Evolutionary conservation across 345 rosid genomes (phyloP).

Genomic region (Lepidium sativum): DNA sequence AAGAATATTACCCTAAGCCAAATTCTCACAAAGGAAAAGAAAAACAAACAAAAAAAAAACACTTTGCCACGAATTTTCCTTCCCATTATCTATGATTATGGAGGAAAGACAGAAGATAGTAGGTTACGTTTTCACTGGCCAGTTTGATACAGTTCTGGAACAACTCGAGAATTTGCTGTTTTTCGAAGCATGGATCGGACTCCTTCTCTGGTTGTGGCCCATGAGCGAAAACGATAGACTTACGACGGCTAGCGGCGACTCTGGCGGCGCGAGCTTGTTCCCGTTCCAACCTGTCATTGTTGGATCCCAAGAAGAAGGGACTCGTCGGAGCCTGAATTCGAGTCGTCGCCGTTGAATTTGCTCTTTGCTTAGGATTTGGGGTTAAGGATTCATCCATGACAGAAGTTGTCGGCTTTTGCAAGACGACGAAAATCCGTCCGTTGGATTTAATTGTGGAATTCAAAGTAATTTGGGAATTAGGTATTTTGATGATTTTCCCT

Average conservation of each 20-base stretch:
- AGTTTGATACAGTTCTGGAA: constrained; percentile 88
- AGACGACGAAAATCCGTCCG: not conserved
- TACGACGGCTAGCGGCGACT: constrained; percentile 79
- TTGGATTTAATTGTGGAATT: not conserved
- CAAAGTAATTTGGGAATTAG: constrained; percentile 18
- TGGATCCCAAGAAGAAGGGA: constrained; percentile 77
- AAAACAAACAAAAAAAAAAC: not conserved
- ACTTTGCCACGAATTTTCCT: not conserved
- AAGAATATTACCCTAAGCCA: not conserved
- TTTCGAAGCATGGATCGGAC: constrained; percentile 54
- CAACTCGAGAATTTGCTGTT: constrained; percentile 76
- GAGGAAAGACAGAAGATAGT: not conserved
- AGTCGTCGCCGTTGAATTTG: constrained; percentile 30
- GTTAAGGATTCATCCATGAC: constrained; percentile 60
- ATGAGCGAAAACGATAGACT: constrained; percentile 29
- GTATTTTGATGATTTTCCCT: constrained; percentile 36
- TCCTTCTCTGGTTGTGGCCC: constrained; percentile 27
- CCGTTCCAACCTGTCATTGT: constrained; percentile 68
- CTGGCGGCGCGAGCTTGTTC: constrained; percentile 91
- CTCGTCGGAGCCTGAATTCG: constrained; percentile 76
- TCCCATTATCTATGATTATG: not conserved
- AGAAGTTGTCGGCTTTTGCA: not conserved
- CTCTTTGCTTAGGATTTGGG: constrained; percentile 62
- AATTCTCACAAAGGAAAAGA: not conserved
- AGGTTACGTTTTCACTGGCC: constrained; percentile 80